A percentile compares a stretch with the other conserved stretches of the same genome.
Evolutionary conservation across 148 eudicot genomes (phyloP).

Genomic region (Rhododendron ferrugineum): DNA sequence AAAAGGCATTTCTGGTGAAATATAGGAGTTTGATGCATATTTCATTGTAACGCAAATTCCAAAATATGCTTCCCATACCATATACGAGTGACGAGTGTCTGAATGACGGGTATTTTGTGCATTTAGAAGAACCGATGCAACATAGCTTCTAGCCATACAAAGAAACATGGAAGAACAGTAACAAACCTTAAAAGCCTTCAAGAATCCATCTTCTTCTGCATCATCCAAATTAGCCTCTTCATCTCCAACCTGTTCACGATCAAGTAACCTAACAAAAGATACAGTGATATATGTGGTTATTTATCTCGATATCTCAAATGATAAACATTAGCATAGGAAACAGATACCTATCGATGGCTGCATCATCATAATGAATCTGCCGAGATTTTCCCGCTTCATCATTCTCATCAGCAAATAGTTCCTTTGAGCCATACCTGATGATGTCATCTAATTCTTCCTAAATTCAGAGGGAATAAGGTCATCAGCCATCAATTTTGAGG

Average conservation of each 20-base stretch:
- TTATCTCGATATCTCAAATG: background rate
- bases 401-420: conserved; percentile 89
- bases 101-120: background rate
- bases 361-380: conserved; percentile 95
- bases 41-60: background rate
- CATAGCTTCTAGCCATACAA: background rate
- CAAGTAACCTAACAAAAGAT: conserved; percentile 54
- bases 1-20: background rate
- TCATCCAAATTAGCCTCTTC: conserved; percentile 82
- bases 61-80: background rate
- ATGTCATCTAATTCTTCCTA: conserved; percentile 99
- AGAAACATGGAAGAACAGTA: background rate
- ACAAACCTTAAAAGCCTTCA: conserved; percentile 91
- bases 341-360: conserved; percentile 78
- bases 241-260: conserved; percentile 82
- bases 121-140: background rate
- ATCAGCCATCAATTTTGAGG: conserved; percentile 5
- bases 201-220: conserved; percentile 76
- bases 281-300: background rate
- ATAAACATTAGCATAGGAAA: background rate
- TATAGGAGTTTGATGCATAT: background rate
- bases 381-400: conserved; percentile 92
- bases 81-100: background rate
- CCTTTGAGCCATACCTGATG: conserved; percentile 94
- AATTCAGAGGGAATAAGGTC: conserved; percentile 11